A percentile compares a stretch with the other conserved stretches of the same genome.
phyloP scores from a whole-genome alignment of 1,139 yeast species.

The Geotrichum citri-aurantii region DNA sequence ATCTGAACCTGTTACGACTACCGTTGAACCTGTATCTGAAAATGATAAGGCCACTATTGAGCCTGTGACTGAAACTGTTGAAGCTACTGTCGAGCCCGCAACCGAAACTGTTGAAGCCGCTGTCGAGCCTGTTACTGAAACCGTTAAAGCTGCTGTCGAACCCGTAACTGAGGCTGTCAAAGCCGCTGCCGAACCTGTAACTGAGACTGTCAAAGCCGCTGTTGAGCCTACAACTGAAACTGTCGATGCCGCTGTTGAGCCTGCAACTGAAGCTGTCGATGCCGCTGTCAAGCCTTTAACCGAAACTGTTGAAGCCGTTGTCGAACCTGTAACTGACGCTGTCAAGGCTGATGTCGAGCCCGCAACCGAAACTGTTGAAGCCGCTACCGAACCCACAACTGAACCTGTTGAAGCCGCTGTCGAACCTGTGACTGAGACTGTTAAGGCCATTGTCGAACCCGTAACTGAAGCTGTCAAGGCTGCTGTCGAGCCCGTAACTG shows the following conservation, averaged over 20 bases:
- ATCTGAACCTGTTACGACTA: constrained; percentile 1
- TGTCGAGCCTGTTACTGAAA: no score
- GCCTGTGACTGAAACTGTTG: no score
- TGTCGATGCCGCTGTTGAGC: background rate
- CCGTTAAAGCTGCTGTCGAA: background rate
- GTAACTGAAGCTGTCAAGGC: background rate
- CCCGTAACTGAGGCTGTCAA: background rate
- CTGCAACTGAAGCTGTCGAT: background rate
- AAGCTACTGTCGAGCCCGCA: background rate
- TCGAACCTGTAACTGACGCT: constrained; percentile 11
- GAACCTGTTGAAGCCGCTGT: background rate
- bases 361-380: constrained; percentile 17
- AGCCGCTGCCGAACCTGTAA: background rate
- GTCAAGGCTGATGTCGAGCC: constrained; percentile 16
- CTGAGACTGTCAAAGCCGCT: background rate
- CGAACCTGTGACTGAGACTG: background rate
- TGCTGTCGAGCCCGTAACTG: background rate
- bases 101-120: background rate
- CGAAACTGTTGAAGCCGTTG: constrained; percentile 13
- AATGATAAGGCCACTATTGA: background rate
- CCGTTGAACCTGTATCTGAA: background rate
- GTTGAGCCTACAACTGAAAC: background rate
- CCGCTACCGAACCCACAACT: constrained; percentile 8
- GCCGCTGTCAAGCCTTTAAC: no score
- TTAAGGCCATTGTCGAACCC: background rate